Evolutionary conservation across 345 rosid genomes (phyloP).

Genomic region (Clarkia xantiana): DNA sequence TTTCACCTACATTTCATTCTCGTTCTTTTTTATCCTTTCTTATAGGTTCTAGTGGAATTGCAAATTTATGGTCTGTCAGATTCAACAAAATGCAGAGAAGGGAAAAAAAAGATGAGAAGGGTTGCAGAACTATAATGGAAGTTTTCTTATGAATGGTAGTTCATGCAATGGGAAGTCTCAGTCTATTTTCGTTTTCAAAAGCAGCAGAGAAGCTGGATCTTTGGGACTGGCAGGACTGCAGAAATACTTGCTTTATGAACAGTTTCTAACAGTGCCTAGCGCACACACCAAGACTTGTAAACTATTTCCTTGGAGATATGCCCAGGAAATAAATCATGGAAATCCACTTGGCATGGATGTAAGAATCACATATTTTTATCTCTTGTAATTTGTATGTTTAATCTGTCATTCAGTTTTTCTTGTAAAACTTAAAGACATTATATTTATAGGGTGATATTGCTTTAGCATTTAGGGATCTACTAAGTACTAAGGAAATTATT

Average conservation of each 20-base stretch:
- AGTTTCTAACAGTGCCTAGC: constrained; percentile 95
- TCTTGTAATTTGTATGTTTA: neutral
- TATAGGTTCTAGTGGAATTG: constrained; percentile 67
- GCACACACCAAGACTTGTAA: constrained; percentile 94
- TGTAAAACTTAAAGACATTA: constrained; percentile 4
- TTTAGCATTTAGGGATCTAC: constrained; percentile 78
- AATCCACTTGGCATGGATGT: constrained; percentile 96
- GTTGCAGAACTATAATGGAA: constrained; percentile 32
- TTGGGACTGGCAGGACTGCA: constrained; percentile 92
- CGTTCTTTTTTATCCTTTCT: constrained; percentile 11
- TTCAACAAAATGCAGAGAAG: constrained; percentile 60
- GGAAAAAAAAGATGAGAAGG: constrained; percentile 57
- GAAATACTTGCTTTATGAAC: constrained; percentile 97
- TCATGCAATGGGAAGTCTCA: constrained; percentile 32
- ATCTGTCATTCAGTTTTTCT: constrained; percentile 7
- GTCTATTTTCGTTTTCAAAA: constrained; percentile 29
- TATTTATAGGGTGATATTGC: constrained; percentile 85
- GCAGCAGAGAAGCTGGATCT: constrained; percentile 79
- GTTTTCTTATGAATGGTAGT: constrained; percentile 35
- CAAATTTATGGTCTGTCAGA: constrained; percentile 96
- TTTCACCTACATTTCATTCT: neutral
- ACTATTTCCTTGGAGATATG: constrained; percentile 85
- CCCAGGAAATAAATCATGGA: constrained; percentile 68
- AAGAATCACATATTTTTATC: constrained; percentile 9
- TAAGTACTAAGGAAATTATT: constrained; percentile 84